A percentile compares a stretch with the other conserved stretches of the same genome.
Conservation (phyloP, 2,329 filamentous ascomycete genomes). For the Monilinia vaccinii-corymbosi region DNA sequence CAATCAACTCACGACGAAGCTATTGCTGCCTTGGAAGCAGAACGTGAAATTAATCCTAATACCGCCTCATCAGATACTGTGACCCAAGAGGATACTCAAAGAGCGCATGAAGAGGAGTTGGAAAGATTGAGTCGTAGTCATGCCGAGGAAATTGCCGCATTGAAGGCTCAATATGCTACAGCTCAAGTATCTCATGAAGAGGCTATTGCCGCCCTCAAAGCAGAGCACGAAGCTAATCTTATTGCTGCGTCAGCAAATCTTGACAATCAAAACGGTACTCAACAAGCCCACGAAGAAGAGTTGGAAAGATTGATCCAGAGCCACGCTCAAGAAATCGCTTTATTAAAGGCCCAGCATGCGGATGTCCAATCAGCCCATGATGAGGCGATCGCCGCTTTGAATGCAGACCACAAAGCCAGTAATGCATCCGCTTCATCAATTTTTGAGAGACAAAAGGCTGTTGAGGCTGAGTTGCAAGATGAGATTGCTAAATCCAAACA, state of each 20-base stretch:
- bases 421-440: constrained; percentile 15
- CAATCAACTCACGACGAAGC: constrained; percentile 50
- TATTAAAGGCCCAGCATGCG: constrained; percentile 37
- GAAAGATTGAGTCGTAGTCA: constrained; percentile 47
- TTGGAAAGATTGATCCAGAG: constrained; percentile 45
- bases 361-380: constrained; percentile 41
- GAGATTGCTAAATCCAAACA: constrained; percentile 40
- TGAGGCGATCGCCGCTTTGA: constrained; percentile 33
- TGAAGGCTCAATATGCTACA: constrained; percentile 39
- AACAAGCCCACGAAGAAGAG: constrained; percentile 40
- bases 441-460: constrained; percentile 26
- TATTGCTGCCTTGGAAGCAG: constrained; percentile 28
- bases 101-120: constrained; percentile 41
- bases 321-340: constrained; percentile 36
- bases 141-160: constrained; percentile 32
- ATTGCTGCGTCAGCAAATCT: not conserved
- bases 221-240: not conserved
- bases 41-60: not conserved
- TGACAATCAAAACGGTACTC: constrained; percentile 27
- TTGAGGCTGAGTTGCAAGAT: constrained; percentile 34
- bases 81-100: constrained; percentile 30
- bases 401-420: constrained; percentile 38
- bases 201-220: constrained; percentile 33
- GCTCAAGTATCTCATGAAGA: constrained; percentile 47
- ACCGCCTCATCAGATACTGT: not conserved